Percentiles rank a stretch among this genome's conserved stretches.
These are phyloP conservation scores for Sphagnum fallax DNA, from an alignment of 228 moss, liverwort and hornwort genomes.

Conservation along the genomic window DNA sequence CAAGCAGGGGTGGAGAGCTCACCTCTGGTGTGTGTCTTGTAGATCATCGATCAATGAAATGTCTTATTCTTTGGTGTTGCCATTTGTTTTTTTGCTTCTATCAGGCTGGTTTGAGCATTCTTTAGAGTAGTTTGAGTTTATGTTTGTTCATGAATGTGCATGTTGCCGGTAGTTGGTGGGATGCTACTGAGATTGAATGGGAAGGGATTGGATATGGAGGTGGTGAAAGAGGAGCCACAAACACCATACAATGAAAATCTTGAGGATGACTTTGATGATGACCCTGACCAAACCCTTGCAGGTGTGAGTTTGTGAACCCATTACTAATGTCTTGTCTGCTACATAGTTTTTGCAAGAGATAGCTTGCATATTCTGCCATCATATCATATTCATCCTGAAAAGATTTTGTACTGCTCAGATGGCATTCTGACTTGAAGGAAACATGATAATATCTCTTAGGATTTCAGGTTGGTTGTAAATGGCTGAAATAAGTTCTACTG, in stretches of 20 bases:
- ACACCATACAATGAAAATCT: slow-evolving; percentile 1
- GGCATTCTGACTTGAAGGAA: too few relatives aligned
- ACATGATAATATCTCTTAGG: too few relatives aligned
- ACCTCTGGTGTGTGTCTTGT: neutral
- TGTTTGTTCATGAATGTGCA: neutral
- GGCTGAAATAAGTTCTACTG: too few relatives aligned
- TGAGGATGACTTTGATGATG: too few relatives aligned
- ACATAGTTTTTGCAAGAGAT: slow-evolving; percentile 21
- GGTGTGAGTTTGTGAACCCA: slow-evolving; percentile 9
- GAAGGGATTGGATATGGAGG: slow-evolving; percentile 21
- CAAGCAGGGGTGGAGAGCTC: slow-evolving; percentile 8
- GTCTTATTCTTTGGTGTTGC: too few relatives aligned
- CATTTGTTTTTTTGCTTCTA: too few relatives aligned
- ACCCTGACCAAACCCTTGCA: too few relatives aligned
- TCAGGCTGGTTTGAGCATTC: too few relatives aligned
- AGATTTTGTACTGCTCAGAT: neutral
- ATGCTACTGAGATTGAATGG: neutral
- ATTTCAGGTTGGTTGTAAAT: too few relatives aligned
- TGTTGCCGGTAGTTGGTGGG: neutral
- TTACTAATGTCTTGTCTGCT: slow-evolving; percentile 11
- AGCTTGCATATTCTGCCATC: slow-evolving; percentile 14
- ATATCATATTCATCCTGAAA: too few relatives aligned
- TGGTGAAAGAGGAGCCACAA: slow-evolving; percentile 31
- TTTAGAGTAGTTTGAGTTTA: too few relatives aligned
- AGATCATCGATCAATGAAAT: too few relatives aligned